Evolutionary conservation across 768 basidiomycete genomes (phyloP), one percentile per base, ranked within the genome.

Genomic region (Calocybe gangraenosa): DNA sequence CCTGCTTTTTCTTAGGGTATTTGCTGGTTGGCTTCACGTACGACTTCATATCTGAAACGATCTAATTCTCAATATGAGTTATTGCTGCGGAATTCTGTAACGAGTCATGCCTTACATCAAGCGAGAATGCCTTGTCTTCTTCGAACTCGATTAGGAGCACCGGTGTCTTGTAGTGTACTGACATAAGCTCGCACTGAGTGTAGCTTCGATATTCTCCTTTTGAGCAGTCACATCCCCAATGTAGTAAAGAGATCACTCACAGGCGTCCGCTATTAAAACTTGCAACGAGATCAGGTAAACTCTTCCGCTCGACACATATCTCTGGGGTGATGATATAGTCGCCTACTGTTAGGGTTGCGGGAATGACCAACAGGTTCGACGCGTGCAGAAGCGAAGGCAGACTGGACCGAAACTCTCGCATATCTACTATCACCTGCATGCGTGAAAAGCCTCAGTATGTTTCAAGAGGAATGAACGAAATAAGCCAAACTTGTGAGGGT

Each of bases 181-280:
- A 92, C 95, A 99, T 97, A 17, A 91, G 62, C 65, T 98, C 95
- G 67, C 95, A 98, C 59, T 99, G 96, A 0, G 92, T 89, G 61
- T 95, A 96, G 48, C 95, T 98, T 53, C 2, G 17, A 36, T 13
- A 37, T 8, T 2, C 30, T 0, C 25, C 50, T 13, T 53, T 41
- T 23, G 22, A 10, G 2, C 28, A 8, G 8, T 23, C 28, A 44
- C n/a, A 17, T 15, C 39, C 14, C 30, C 38, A 6, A 45, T 1
- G 5, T 28, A 35, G 40, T 25, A 8, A 20, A 9, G 37, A n/a
- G n/a, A n/a, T 15, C 10, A 76, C 92, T 69, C 54, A 96, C 96
- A 99, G 64, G 44, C 96, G 74, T 13, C 95, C 95, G 56, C 84
- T 95, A 46, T 86, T 92, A 62, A 98, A 95, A 70, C 91, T 94